phyloP scores from a whole-genome alignment of 805 yeast species.

The Schwanniomyces pseudopolymorphus region DNA sequence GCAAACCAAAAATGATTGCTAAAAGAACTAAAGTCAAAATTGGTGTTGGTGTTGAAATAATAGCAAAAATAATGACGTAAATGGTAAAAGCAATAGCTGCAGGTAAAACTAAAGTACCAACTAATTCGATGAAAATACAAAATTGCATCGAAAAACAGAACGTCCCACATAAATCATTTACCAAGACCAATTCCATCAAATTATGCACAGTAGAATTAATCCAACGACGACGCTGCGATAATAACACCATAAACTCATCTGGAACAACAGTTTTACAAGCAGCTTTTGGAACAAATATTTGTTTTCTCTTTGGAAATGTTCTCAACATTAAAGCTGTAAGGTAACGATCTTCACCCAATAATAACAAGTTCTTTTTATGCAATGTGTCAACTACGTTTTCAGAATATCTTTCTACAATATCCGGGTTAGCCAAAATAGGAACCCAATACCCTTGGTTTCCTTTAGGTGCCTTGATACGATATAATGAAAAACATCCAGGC shows the following conservation, averaged over 20 bases:
- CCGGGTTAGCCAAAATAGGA: slow-evolving; percentile 89
- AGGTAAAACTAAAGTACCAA: slow-evolving; percentile 87
- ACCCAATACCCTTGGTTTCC: slow-evolving; percentile 77
- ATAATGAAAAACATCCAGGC: slow-evolving; percentile 94
- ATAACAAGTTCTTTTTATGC: slow-evolving; percentile 80
- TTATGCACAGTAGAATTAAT: slow-evolving; percentile 93
- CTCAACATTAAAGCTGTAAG: slow-evolving; percentile 81
- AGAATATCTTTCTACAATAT: slow-evolving; percentile 86
- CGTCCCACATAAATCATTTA: slow-evolving; percentile 88
- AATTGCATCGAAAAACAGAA: slow-evolving; percentile 96
- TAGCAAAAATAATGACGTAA: slow-evolving; percentile 72
- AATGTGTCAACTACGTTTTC: slow-evolving; percentile 82
- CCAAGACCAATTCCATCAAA: slow-evolving; percentile 80
- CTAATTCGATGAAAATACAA: slow-evolving; percentile 75
- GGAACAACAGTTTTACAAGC: slow-evolving; percentile 94
- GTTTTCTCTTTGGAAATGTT: slow-evolving; percentile 88
- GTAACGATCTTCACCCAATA: slow-evolving; percentile 89
- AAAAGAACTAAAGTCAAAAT: slow-evolving; percentile 71
- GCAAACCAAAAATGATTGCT: slow-evolving; percentile 79
- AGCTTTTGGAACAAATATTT: slow-evolving; percentile 84
- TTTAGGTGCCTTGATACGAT: slow-evolving; percentile 87
- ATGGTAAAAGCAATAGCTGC: slow-evolving; percentile 82
- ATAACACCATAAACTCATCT: slow-evolving; percentile 67
- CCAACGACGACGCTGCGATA: slow-evolving; percentile 96
- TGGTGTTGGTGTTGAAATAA: slow-evolving; percentile 74